phyloP scores from a whole-genome alignment of 371 early-diverging fungal species.

The Rhizopus delemar region DNA sequence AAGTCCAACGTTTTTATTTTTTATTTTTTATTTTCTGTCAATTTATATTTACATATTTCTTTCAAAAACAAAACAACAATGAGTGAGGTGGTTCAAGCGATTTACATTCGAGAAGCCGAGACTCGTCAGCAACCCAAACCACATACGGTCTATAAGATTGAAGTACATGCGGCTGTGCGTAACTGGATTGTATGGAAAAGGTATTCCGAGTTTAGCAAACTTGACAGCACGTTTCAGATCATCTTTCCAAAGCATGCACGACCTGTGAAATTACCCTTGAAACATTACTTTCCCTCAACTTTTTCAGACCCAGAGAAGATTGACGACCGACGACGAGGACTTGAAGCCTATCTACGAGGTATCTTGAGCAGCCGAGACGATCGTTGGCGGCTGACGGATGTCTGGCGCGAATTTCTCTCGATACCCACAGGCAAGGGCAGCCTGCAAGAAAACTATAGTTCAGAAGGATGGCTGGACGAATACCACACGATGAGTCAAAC shows the following conservation, averaged over 20 bases:
- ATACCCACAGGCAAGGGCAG: constrained; percentile 58
- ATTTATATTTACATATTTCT: too few relatives aligned
- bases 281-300: constrained; percentile 67
- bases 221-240: constrained; percentile 53
- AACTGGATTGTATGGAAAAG: constrained; percentile 89
- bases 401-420: constrained; percentile 79
- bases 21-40: too few relatives aligned
- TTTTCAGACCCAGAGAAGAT: constrained; percentile 66
- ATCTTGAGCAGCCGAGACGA: constrained; percentile 75
- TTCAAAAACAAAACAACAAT: neutral
- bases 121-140: constrained; percentile 67
- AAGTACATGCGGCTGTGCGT: constrained; percentile 80
- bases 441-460: constrained; percentile 54
- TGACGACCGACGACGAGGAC: constrained; percentile 78
- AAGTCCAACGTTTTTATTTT: too few relatives aligned
- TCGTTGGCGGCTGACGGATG: constrained; percentile 75
- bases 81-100: constrained; percentile 64
- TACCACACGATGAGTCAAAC: constrained; percentile 62
- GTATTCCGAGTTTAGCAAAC: constrained; percentile 80
- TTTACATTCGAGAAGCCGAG: constrained; percentile 67
- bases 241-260: constrained; percentile 66
- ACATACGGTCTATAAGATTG: constrained; percentile 72
- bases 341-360: constrained; percentile 79
- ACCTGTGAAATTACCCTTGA: constrained; percentile 66
- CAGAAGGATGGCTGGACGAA: constrained; percentile 87